Base-by-base conservation (phyloP, 352 stramenopile genomes). In the Phytophthora pini region DNA sequence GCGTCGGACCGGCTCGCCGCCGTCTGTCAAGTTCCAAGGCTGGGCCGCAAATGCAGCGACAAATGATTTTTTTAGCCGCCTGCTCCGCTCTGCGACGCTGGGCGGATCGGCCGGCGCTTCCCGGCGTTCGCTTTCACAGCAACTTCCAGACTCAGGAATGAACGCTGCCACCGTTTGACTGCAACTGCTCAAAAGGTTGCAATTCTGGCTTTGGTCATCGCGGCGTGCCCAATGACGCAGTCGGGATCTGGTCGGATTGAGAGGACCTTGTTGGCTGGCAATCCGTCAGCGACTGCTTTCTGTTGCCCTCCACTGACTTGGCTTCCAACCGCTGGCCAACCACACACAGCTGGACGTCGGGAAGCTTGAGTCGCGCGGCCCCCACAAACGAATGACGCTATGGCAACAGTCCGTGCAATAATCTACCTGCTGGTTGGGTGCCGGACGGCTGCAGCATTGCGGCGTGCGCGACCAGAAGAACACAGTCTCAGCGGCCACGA, bases 191-290 rank as follows among this genome's bases (percentile, higher is more conserved):
- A 3, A 12, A 36, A 36, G 17, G 29, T 11, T 48, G 31, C 11
- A 17, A 11, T 10, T 52, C n/a, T n/a, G n/a, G 34, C 10, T 56
- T 59, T 43, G n/a, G 38, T 43, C 22, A 13, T 49, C 36, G 36
- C 15, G n/a, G 10, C 26, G 24, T 8, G 4, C 27, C 2, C 38
- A 5, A 31, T 34, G 27, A 27, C 22, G 45, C 8, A 1, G 17
- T 17, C 26, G 44, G 22, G 67, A 75, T 75, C 67, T 72, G 61
- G 46, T 75, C 67, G 46, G 61, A 64, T 61, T 52, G 50, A 22
- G n/a, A 39, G 31, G 13, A 11, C 3, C 38, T 43, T n/a, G 7
- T 3, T 36, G 6, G n/a, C 20, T 45, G 47, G 45, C 24, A 56
- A 27, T 44, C 45, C 36, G 12, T 13, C 6, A 10, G 53, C 7